Base-by-base conservation (phyloP, 163 green algal genomes). In the Coccomyxa subellipsoidea region DNA sequence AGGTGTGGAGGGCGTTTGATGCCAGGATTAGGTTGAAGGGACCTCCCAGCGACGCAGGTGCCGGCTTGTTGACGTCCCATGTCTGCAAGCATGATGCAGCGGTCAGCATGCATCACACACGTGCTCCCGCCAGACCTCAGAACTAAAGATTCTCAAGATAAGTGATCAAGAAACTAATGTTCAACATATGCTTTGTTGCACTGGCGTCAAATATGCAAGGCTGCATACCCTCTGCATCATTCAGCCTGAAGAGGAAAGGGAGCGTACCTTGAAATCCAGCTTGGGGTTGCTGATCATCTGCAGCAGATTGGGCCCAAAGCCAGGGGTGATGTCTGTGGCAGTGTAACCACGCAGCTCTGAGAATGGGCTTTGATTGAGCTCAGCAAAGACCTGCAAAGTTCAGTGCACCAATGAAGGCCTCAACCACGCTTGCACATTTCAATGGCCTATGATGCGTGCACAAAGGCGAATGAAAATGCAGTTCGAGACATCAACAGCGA, bases 31-130 rank as follows among this genome's bases (percentile, higher is more conserved):
- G 76, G 76, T 80, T 59, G n/a, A 69, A 80, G 10, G 36, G 37
- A 7, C 76, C 36, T 59, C 39, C 76, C 29, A 80, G 37, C 32
- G 36, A 23, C 38, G 69, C 76, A 9, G 76, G 76, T 31, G 76
- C 76, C 15, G 76, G 27, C 32, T 81, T 47, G 77, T 81, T 81
- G 40, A 81, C 27, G 29, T 81, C 77, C 77, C 77, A 81, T 47
- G 34, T 53, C 77, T 81, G 77, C 76, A 80, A 8, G n/a, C 6
- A 7, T 18, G 1, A 38, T 77, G 32, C 70, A 53, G 1, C 25
- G 18, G 32, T 77, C 32, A 38, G 66, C 66, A 1, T 34, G 66
- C 66, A 73, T 1, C 3, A n/a, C n/a, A n/a, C n/a, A n/a, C n/a
- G n/a, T n/a, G n/a, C n/a, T n/a, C n/a, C n/a, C n/a, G n/a, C n/a